phyloP scores from a whole-genome alignment of 371 early-diverging fungal species.

The Apophysomyces elegans region DNA sequence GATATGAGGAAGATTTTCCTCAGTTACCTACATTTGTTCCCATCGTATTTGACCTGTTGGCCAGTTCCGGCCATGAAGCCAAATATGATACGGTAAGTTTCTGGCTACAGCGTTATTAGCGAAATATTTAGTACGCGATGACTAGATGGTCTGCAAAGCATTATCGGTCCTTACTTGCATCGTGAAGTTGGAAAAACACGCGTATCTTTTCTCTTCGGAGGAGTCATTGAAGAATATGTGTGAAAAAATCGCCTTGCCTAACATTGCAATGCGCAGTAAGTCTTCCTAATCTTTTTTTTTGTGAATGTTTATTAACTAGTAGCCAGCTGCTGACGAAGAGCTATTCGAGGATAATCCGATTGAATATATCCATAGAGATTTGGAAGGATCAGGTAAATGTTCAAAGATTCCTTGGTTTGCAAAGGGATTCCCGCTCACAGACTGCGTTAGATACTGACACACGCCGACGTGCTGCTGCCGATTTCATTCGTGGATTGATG shows the following conservation, averaged over 20 bases:
- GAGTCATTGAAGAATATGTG: conserved; percentile 81
- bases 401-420: not conserved
- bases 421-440: not conserved
- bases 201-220: conserved; percentile 67
- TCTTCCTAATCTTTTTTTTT: not conserved
- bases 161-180: conserved; percentile 90
- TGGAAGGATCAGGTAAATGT: conserved; percentile 83
- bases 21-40: conserved; percentile 81
- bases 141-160: conserved; percentile 84
- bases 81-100: conserved; percentile 80
- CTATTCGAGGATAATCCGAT: conserved; percentile 96
- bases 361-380: conserved; percentile 89
- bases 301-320: not conserved
- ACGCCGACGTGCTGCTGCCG: conserved; percentile 90
- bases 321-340: conserved; percentile 85
- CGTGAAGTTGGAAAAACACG: conserved; percentile 76
- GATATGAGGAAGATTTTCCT: conserved; percentile 89
- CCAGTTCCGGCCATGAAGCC: conserved; percentile 65
- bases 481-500: conserved; percentile 90
- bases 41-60: conserved; percentile 85
- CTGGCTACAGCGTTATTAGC: too few species aligned
- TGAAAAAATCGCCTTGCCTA: conserved; percentile 92
- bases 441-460: conserved; percentile 75
- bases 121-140: not conserved
- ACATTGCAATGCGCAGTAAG: conserved; percentile 82